Evolutionary conservation across 2,329 filamentous ascomycete genomes (phyloP).

Genomic region (Neurospora sp.): DNA sequence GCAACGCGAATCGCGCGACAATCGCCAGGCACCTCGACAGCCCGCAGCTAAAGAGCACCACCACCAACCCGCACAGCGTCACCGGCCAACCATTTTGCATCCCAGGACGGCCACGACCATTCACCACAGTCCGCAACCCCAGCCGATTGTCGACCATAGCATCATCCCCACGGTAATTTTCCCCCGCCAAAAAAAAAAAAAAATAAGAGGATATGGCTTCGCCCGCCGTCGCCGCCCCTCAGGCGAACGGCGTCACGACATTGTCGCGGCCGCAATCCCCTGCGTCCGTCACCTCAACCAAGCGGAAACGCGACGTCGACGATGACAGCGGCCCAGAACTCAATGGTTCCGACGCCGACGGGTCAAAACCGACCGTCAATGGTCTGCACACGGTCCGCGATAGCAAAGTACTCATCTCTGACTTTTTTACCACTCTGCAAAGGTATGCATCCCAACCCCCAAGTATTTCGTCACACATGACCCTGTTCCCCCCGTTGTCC

Average conservation of each 20-base stretch:
- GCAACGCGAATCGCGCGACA: slow-evolving; percentile 22
- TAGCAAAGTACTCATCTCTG: slow-evolving; percentile 28
- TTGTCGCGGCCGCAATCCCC: slow-evolving; percentile 20
- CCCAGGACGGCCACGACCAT: slow-evolving; percentile 6
- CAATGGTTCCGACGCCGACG: slow-evolving; percentile 20
- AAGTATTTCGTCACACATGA: slow-evolving; percentile 1
- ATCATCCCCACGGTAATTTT: background rate
- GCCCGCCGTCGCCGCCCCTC: slow-evolving; percentile 20
- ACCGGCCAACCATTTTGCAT: slow-evolving; percentile 9
- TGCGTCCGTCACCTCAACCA: slow-evolving; percentile 26
- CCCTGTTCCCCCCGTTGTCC: slow-evolving; percentile 3
- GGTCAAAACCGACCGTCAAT: slow-evolving; percentile 21
- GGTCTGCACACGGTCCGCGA: slow-evolving; percentile 18
- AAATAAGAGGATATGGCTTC: slow-evolving; percentile 20
- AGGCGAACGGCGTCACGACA: slow-evolving; percentile 22
- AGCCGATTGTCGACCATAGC: slow-evolving; percentile 1
- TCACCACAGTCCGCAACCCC: slow-evolving; percentile 4
- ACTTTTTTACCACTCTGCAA: slow-evolving; percentile 33
- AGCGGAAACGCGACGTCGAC: slow-evolving; percentile 49
- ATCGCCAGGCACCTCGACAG: slow-evolving; percentile 8
- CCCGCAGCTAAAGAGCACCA: background rate
- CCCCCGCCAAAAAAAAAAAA: background rate
- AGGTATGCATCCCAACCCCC: slow-evolving; percentile 27
- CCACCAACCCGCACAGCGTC: slow-evolving; percentile 5
- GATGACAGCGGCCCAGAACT: slow-evolving; percentile 25